Evolutionary conservation across 148 eudicot genomes (phyloP).

Genomic region (Cornus kousa): DNA sequence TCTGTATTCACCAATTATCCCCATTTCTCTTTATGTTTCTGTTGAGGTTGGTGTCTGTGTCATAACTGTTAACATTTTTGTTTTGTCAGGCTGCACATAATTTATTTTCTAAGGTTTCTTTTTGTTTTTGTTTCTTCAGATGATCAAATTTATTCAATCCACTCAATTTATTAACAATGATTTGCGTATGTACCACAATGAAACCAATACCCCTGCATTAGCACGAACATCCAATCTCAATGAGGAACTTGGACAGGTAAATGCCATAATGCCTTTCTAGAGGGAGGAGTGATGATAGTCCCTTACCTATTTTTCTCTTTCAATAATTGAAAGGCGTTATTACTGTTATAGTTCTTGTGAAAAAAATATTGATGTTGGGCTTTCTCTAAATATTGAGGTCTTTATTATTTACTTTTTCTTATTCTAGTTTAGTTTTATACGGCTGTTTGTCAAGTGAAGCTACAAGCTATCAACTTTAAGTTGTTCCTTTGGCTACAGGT

Average conservation of each 20-base stretch:
- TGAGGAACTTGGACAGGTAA: slow-evolving; percentile 99
- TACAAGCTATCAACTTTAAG: background rate
- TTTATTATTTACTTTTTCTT: background rate
- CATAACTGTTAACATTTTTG: slow-evolving; percentile 4
- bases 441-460: background rate
- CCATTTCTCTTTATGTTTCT: slow-evolving; percentile 96
- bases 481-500: slow-evolving; percentile 46
- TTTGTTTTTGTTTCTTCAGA: slow-evolving; percentile 44
- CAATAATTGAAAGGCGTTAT: background rate
- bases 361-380: background rate
- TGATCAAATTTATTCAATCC: slow-evolving; percentile 89
- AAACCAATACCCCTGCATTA: slow-evolving; percentile 87
- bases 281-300: background rate
- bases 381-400: background rate
- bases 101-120: slow-evolving; percentile 10
- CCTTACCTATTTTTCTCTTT: background rate
- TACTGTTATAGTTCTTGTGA: background rate
- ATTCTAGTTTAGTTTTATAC: background rate
- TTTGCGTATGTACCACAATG: slow-evolving; percentile 87
- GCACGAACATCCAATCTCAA: slow-evolving; percentile 97
- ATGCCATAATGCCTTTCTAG: slow-evolving; percentile 7
- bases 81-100: slow-evolving; percentile 3
- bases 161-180: slow-evolving; percentile 92
- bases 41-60: slow-evolving; percentile 64
- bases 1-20: slow-evolving; percentile 93